phyloP scores from a whole-genome alignment of 1,284 basidiomycete genomes.

The Rhodotorula glutinis region DNA sequence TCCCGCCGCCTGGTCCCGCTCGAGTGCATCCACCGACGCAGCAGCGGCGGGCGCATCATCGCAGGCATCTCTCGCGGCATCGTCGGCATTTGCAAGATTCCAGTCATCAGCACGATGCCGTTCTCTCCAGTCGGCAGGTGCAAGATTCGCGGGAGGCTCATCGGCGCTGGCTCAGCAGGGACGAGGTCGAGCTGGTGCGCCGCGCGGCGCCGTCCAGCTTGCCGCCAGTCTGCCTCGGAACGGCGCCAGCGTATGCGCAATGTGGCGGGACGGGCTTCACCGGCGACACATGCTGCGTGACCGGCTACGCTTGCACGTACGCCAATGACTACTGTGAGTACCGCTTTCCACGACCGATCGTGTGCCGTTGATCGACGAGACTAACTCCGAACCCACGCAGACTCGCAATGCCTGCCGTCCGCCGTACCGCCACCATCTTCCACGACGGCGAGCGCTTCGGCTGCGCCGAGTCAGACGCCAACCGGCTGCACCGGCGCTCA shows the following conservation, averaged over 20 bases:
- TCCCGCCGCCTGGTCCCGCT: neutral
- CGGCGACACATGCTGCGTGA: conserved; percentile 13
- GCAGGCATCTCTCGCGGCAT: neutral
- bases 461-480: neutral
- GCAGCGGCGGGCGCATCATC: neutral
- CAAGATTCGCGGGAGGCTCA: neutral
- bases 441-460: neutral
- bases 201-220: neutral
- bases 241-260: neutral
- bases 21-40: neutral
- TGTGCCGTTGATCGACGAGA: no score
- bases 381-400: neutral
- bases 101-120: neutral
- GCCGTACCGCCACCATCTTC: neutral
- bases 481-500: neutral
- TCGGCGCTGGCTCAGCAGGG: neutral
- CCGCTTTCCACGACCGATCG: rapidly evolving
- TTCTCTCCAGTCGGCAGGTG: neutral
- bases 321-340: conserved; percentile 11
- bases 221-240: neutral
- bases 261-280: conserved; percentile 10
- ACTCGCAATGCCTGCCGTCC: conserved; percentile 17
- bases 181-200: neutral
- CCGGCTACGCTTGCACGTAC: conserved; percentile 11
- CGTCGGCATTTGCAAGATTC: neutral